Evolutionary conservation across 2,329 filamentous ascomycete species (phyloP), one percentile per base, ranked within the genome.

Genomic region (Lecanoromycetidae sp.): DNA sequence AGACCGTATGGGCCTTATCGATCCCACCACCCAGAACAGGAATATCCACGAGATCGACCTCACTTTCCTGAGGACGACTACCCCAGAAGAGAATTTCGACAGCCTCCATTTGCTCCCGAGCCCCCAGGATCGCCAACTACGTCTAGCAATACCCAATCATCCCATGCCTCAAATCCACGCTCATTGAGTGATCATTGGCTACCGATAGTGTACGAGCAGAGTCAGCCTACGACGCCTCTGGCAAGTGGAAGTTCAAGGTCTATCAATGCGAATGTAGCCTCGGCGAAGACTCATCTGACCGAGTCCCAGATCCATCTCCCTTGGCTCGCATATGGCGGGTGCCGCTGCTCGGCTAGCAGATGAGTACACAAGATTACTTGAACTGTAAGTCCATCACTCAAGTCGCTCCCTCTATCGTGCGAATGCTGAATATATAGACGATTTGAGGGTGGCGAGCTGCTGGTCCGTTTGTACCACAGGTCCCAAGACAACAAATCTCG

Each of bases 381-480:
- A 66, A 46, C 46, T 67, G 66, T 65, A 57, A 54, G 63, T 52
- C 23, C n/a, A 20, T 12, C 23, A 17, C n/a, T n/a, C n/a, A n/a
- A n/a, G n/a, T n/a, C n/a, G n/a, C n/a, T n/a, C n/a, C n/a, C n/a
- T 34, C 19, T 35, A 32, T 12, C 7, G 13, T 42, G 23, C 6
- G 19, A 17, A 20, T 2, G 8, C 3, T 27, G 3, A 8, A 7
- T 25, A 19, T 27, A 20, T 17, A 72, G 68, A 43, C 64, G 68
- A 0, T 73, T 77, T 50, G 68, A 71, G 30, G 64, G 63, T 33
- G 66, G 57, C 4, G 62, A 69, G 29, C 62, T 75, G 17, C 65
- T 61, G 32, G 63, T 73, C 15, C 63, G 65, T 33, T 66, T 75
- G n/a, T 78, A 73, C 53, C 66, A 71, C 55, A 66, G 75, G 10